Evolutionary conservation across 2,329 filamentous ascomycete genomes (phyloP).

Genomic region (Sporothrix dimorphospora): DNA sequence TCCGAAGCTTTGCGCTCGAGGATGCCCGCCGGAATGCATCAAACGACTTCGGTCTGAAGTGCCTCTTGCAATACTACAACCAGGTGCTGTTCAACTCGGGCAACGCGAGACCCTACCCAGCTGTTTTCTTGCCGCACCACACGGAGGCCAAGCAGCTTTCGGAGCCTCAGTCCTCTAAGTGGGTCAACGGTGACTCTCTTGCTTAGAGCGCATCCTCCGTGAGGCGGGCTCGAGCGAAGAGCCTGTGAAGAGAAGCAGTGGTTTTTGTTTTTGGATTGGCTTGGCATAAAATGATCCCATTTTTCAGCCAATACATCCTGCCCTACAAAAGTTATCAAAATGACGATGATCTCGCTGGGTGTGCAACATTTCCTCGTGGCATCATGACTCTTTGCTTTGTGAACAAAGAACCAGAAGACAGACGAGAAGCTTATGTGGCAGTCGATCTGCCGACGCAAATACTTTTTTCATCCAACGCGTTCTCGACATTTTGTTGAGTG

Average conservation of each 20-base stretch:
- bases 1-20: conserved; percentile 67
- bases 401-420: not conserved
- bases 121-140: conserved; percentile 39
- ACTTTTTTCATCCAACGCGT: not conserved
- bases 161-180: conserved; percentile 18
- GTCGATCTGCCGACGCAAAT: not conserved
- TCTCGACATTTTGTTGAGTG: not conserved
- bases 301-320: not conserved
- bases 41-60: conserved; percentile 60
- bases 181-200: not conserved
- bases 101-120: conserved; percentile 37
- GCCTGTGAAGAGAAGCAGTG: not conserved
- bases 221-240: not conserved
- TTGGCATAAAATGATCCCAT: not conserved
- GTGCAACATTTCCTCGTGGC: not conserved
- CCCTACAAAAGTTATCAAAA: not conserved
- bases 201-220: not conserved
- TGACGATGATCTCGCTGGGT: not conserved
- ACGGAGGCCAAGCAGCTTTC: conserved; percentile 36
- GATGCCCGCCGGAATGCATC: conserved; percentile 56
- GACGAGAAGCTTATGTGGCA: not conserved
- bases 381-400: not conserved
- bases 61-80: conserved; percentile 67
- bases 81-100: conserved; percentile 36
- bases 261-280: not conserved